Evolutionary conservation across 73 alveolate genomes (phyloP), one percentile per base, ranked within the genome.

Genomic region (Paramecium caudatum): DNA sequence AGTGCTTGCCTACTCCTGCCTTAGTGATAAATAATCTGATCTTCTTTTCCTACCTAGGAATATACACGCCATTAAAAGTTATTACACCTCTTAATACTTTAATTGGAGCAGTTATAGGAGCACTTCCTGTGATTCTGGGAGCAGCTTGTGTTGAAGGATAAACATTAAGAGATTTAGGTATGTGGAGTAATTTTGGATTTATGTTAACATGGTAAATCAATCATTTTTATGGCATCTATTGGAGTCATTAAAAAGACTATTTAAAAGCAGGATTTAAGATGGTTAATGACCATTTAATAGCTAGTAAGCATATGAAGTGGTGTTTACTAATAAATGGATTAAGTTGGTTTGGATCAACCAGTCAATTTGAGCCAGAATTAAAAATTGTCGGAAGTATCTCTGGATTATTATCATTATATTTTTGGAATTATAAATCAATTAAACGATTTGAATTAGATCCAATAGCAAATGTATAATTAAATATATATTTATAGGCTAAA

Each of bases 41-140:
- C n/a, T 95, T 96, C 95, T 49, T 61, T 30, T 90, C 94, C 9
- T 96, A 96, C 61, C 37, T 94, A 32, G 84, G 70, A 15, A 69
- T 95, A 12, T 96, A 96, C 69, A 93, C 96, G 19, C 97, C 97
- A 5, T 25, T 96, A 93, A 96, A 96, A 74, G 48, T 86, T 46
- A 39, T 23, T 36, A 46, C 97, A 10, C 46, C 93, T 3, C 82
- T 90, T 39, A 96, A 95, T 63, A 95, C 98, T 19, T 86, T 87
- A 21, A 62, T 93, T 4, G 99, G 99, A 33, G 97, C 99, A 27
- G 90, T 96, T 12, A 96, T 95, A 37, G 99, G 99, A 15, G 96
- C 98, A 13, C 74, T 95, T 5, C 97, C 99, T 30, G 96, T 95
- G 47, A 47, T 93, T 15, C 70, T 96, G 16, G 99, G 99, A 17